Evolutionary conservation across 495 filamentous ascomycete genomes (phyloP).

Genomic region (Polyplosphaeria fusca): DNA sequence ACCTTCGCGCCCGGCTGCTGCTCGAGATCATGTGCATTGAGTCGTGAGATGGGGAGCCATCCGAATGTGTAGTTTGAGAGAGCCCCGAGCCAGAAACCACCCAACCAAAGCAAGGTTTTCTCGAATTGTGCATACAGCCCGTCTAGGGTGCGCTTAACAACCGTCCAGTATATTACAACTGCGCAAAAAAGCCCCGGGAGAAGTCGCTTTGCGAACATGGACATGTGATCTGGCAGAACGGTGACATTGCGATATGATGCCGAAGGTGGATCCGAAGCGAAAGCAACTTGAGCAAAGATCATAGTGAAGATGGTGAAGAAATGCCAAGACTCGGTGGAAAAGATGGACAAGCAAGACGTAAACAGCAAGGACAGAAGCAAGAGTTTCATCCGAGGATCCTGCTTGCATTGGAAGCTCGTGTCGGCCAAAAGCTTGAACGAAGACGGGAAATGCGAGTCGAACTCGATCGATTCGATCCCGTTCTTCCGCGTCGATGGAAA

Average conservation of each 20-base stretch:
- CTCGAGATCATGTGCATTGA: constrained; percentile 42
- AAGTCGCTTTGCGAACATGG: constrained; percentile 38
- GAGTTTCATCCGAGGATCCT: constrained; percentile 38
- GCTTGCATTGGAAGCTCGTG: constrained; percentile 28
- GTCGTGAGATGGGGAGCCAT: constrained; percentile 42
- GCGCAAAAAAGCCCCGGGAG: constrained; percentile 41
- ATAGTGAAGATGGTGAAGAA: constrained; percentile 41
- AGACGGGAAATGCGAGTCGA: constrained; percentile 41
- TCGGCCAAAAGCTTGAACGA: constrained; percentile 37
- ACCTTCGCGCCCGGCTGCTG: constrained; percentile 42
- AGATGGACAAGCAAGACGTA: constrained; percentile 37
- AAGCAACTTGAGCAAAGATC: constrained; percentile 41
- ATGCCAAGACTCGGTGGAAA: constrained; percentile 36
- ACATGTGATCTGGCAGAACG: constrained; percentile 42
- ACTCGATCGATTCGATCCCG: constrained; percentile 36
- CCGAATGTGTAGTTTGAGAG: constrained; percentile 46
- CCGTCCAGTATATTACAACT: constrained; percentile 39
- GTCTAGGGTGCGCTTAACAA: constrained; percentile 43
- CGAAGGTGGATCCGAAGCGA: constrained; percentile 42
- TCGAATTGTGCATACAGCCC: constrained; percentile 41
- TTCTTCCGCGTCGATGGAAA: constrained; percentile 28
- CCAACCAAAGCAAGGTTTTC: constrained; percentile 44
- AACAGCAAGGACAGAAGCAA: constrained; percentile 39
- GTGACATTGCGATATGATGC: constrained; percentile 20
- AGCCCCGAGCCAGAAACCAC: constrained; percentile 41